Base-by-base conservation (phyloP, 306 rosid species). In the Echinosophora koreensis region DNA sequence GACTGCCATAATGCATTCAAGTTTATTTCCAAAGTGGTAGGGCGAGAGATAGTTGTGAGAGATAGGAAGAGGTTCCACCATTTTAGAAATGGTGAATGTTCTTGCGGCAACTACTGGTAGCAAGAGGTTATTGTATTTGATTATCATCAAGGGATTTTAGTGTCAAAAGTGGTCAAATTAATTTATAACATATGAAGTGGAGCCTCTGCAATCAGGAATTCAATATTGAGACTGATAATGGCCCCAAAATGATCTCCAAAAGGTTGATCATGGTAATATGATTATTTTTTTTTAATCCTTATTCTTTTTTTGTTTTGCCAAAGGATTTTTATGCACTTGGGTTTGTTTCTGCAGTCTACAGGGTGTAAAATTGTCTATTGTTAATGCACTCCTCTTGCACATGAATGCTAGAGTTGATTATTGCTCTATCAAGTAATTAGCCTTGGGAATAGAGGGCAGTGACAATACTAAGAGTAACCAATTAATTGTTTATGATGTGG, bases 1-100 rank as follows among this genome's bases (percentile, higher is more conserved):
- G 88, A 81, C 60, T 85, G 86, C 68, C 88, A 85, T 65, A 86
- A 77, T 80, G 89, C 89, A 73, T 83, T 86, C 85, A 83, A 86
- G 80, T 77, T 56, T 57, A 86, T 86, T 54, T 86, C 87, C 46
- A 83, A 66, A 69, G 74, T 73, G 74, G 89, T 83, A 46, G 83
- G 11, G 0, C 78, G 89, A 62, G 87, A 86, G 84, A 80, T 86
- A 80, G 66, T 86, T 73, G 87, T 86, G 15, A 80, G 89, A 74
- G 89, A 86, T 58, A 85, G 84, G 73, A 81, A 57, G 79, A 81
- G 88, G 58, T 85, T 85, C 81, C 88, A 85, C 75, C 86, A 81
- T 63, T 85, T 85, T 74, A 85, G 62, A 59, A 55, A 80, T 35
- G 87, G 89, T 14, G 85, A 86, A 50, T 86, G 89, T 74, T 86